phyloP scores from a whole-genome alignment of 352 stramenopile genomes.

The Pythium vanterpoolii region DNA sequence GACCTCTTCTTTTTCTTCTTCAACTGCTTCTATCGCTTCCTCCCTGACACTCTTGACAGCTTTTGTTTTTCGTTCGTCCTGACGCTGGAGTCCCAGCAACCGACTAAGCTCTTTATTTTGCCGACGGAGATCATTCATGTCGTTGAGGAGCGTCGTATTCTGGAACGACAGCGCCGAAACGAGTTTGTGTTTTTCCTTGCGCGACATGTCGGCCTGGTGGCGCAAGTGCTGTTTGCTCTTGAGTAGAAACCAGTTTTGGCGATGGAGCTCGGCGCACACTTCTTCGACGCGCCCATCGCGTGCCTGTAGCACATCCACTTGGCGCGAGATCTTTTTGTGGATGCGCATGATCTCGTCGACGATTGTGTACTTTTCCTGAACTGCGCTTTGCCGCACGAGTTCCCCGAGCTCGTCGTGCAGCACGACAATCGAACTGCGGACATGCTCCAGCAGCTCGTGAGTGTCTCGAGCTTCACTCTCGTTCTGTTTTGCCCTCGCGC shows the following conservation, averaged over 20 bases:
- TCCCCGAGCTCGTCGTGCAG: slow-evolving; percentile 65
- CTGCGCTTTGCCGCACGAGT: slow-evolving; percentile 46
- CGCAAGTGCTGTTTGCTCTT: slow-evolving; percentile 74
- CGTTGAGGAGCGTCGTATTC: slow-evolving; percentile 58
- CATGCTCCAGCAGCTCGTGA: slow-evolving; percentile 38
- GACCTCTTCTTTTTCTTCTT: not conserved
- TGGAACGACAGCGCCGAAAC: slow-evolving; percentile 65
- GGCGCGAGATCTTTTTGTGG: slow-evolving; percentile 55
- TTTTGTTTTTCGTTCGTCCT: not conserved
- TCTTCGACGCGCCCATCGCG: slow-evolving; percentile 49
- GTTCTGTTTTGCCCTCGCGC: slow-evolving; percentile 37
- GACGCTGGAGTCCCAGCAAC: slow-evolving; percentile 19
- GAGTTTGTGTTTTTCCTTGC: slow-evolving; percentile 71
- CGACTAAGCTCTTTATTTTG: slow-evolving; percentile 70
- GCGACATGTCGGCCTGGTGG: slow-evolving; percentile 52
- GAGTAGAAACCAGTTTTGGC: slow-evolving; percentile 70
- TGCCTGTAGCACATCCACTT: slow-evolving; percentile 50
- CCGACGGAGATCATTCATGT: slow-evolving; percentile 57
- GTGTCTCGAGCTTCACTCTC: slow-evolving; percentile 34
- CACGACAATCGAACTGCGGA: slow-evolving; percentile 54
- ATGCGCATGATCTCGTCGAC: slow-evolving; percentile 60
- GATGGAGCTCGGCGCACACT: slow-evolving; percentile 63
- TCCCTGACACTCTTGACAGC: not conserved
- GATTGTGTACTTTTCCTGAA: slow-evolving; percentile 63
- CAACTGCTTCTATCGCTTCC: not conserved